Evolutionary conservation across 2,329 filamentous ascomycete genomes (phyloP).

Genomic region (Colletotrichum sojae): DNA sequence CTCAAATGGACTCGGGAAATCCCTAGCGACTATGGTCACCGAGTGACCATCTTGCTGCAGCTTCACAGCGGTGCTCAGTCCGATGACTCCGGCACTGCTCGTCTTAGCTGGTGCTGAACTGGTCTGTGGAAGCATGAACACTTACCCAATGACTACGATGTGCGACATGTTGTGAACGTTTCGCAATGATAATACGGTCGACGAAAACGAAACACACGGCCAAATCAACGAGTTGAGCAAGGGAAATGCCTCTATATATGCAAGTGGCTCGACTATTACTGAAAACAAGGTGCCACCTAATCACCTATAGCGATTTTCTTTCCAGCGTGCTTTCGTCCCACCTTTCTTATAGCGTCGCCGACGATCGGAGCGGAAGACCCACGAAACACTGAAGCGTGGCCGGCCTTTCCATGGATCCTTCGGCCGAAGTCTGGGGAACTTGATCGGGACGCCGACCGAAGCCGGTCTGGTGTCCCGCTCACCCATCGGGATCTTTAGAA

Average conservation of each 20-base stretch:
- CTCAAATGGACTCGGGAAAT: constrained; percentile 64
- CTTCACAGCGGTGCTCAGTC: constrained; percentile 63
- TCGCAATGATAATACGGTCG: background rate
- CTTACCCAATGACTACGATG: constrained; percentile 39
- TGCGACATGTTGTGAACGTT: constrained; percentile 11
- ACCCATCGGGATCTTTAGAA: background rate
- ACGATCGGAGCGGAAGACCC: constrained; percentile 21
- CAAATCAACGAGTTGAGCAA: background rate
- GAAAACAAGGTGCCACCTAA: background rate
- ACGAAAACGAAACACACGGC: background rate
- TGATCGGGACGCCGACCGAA: constrained; percentile 8
- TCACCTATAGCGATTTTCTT: background rate
- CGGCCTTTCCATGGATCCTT: constrained; percentile 5
- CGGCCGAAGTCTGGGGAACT: background rate
- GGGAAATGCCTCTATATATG: background rate
- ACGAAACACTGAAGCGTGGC: background rate
- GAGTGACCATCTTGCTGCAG: constrained; percentile 57
- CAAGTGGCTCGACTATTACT: constrained; percentile 1
- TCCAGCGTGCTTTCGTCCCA: background rate
- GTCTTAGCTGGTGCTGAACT: constrained; percentile 6
- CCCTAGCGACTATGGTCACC: constrained; percentile 61
- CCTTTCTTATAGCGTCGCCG: constrained; percentile 1
- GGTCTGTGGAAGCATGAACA: background rate
- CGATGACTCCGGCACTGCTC: constrained; percentile 66
- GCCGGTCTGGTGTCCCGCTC: constrained; percentile 9